Conservation (phyloP, 2,329 filamentous ascomycete genomes). For the Neofusicoccum kwambonambiense region DNA sequence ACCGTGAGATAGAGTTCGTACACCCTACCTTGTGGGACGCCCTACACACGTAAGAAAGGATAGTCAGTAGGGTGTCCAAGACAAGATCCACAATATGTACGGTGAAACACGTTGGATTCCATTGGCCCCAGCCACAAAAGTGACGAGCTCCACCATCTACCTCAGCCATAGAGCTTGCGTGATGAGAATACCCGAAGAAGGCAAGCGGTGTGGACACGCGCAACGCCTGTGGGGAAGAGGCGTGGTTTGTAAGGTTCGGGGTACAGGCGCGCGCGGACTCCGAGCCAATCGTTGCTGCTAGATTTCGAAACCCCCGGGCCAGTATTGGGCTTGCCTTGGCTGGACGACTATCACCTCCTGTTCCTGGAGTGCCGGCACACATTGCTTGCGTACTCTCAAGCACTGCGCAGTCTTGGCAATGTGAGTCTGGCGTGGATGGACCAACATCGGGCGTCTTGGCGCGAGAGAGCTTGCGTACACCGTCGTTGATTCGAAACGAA, state of each 20-base stretch:
- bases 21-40: not conserved
- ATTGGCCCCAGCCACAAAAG: too few species aligned
- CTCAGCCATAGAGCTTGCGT: too few species aligned
- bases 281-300: not conserved
- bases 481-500: not conserved
- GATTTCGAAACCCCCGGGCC: not conserved
- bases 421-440: too few species aligned
- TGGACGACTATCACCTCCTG: not conserved
- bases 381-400: slow-evolving; percentile 8
- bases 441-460: not conserved
- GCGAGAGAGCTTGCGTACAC: not conserved
- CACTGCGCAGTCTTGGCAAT: not conserved
- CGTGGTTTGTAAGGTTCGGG: not conserved
- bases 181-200: not conserved
- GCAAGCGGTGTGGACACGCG: not conserved
- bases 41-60: too few species aligned
- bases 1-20: too few species aligned
- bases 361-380: not conserved
- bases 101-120: too few species aligned
- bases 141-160: too few species aligned
- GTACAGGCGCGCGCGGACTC: too few species aligned
- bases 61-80: too few species aligned
- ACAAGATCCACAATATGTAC: too few species aligned
- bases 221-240: not conserved
- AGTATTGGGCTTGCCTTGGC: not conserved